A percentile compares a stretch with the other conserved stretches of the same genome.
These are phyloP conservation scores for Neurospora sublineolata DNA, from an alignment of 495 filamentous ascomycete species.

Conservation along the genomic window DNA sequence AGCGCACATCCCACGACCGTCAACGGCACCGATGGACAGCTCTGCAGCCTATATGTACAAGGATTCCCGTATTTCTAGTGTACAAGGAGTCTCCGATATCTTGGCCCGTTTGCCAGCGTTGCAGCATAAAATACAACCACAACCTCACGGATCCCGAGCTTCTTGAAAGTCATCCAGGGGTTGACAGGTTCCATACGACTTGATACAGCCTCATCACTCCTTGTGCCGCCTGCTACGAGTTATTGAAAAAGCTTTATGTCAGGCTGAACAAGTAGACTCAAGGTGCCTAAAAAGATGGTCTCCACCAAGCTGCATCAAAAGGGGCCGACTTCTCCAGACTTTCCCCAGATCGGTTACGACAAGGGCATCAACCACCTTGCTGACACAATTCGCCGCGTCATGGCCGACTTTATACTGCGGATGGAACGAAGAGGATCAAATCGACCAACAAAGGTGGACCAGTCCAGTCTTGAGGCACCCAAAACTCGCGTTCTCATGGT, in stretches of 20 bases:
- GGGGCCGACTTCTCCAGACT: not conserved
- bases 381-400: not conserved
- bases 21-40: conserved; percentile 8
- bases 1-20: conserved; percentile 1
- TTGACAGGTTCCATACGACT: not conserved
- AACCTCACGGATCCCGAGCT: not conserved
- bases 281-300: not conserved
- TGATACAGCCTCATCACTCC: not conserved
- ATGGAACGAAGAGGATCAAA: not conserved
- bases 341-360: not conserved
- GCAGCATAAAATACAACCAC: not conserved
- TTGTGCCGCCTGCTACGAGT: not conserved
- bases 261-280: not conserved
- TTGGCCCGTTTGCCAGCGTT: not conserved
- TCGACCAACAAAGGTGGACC: not conserved
- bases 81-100: not conserved
- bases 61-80: not conserved
- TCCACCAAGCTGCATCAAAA: not conserved
- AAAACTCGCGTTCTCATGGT: not conserved
- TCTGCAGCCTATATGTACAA: not conserved
- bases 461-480: not conserved
- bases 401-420: not conserved
- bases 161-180: not conserved
- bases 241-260: not conserved
- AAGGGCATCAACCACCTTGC: not conserved